Evolutionary conservation across 352 stramenopile genomes (phyloP), one percentile per base, ranked within the genome.

Genomic region (Albugo laibachii): DNA sequence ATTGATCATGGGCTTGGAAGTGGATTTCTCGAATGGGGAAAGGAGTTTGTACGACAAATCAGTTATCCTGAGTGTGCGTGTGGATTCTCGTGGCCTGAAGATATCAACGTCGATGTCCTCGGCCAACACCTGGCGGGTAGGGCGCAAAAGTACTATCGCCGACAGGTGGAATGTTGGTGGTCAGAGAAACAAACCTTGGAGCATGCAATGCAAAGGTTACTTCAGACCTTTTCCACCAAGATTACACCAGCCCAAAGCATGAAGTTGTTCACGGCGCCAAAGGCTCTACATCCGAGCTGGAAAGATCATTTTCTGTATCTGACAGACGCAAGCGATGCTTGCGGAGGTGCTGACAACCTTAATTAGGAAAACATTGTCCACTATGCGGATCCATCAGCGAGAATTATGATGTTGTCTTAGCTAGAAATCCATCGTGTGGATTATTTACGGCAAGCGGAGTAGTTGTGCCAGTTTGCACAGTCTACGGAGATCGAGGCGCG

Each of bases 331-430:
- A 24, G 38, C 16, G 38, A 43, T 46, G 4, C 38, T 41, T 14
- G 37, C 15, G 49, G 45, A 10, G 42, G 36, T 16, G 38, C 41
- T 3, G 20, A 15, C 12, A 31, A 54, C 19, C n/a, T 27, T 5
- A 20, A 49, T 1, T n/a, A 49, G 12, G 42, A 55, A 13, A 55
- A 55, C 36, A 45, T 55, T 31, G 49, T 55, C 4, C 41, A 50
- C 24, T 45, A 45, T 19, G 49, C 49, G 1, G 41, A 43, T 15
- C 41, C 41, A 35, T n/a, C 31, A 15, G 14, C 36, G 41, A 4
- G 34, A 18, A 15, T 15, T 2, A n/a, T 42, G 27, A 18, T 55
- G 6, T 16, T 50, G 31, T 19, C 15, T 2, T 8, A 13, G 34
- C 35, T 41, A 14, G 21, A 55, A 34, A 5, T 12, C 0, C 39